These are phyloP conservation scores for Lentinula guzmanii DNA, from an alignment of 768 basidiomycete species.

Conservation along the genomic window DNA sequence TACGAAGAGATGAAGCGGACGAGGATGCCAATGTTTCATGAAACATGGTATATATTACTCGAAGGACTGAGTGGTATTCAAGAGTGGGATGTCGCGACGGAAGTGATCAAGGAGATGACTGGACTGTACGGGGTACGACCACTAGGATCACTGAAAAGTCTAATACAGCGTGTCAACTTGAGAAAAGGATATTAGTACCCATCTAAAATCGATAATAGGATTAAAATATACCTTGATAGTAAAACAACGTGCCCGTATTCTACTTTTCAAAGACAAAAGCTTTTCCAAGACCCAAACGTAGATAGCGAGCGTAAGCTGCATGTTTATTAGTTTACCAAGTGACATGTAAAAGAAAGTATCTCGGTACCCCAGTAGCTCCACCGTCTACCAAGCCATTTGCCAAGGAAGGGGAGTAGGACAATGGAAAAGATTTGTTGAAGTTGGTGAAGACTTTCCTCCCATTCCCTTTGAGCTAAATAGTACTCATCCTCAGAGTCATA, in stretches of 20 bases:
- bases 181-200: constrained; percentile 12
- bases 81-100: constrained; percentile 57
- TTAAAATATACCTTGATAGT: neutral
- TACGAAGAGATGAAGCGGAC: constrained; percentile 54
- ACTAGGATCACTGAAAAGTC: constrained; percentile 33
- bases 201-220: neutral
- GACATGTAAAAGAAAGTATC: neutral
- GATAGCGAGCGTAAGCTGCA: constrained; percentile 67
- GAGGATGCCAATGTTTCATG: constrained; percentile 42
- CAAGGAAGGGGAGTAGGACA: constrained; percentile 79
- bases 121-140: constrained; percentile 36
- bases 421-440: constrained; percentile 75
- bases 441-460: constrained; percentile 87
- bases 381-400: constrained; percentile 82
- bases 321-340: constrained; percentile 10
- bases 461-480: constrained; percentile 78
- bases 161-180: constrained; percentile 41
- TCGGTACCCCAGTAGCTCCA: constrained; percentile 83
- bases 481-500: constrained; percentile 60
- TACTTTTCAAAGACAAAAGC: constrained; percentile 53
- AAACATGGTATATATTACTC: constrained; percentile 78
- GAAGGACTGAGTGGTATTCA: constrained; percentile 51
- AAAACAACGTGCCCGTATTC: neutral
- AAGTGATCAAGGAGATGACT: constrained; percentile 56
- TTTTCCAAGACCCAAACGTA: constrained; percentile 54